Base-by-base conservation (phyloP, 2,329 filamentous ascomycete genomes). In the Thermomyces lanuginosus region DNA sequence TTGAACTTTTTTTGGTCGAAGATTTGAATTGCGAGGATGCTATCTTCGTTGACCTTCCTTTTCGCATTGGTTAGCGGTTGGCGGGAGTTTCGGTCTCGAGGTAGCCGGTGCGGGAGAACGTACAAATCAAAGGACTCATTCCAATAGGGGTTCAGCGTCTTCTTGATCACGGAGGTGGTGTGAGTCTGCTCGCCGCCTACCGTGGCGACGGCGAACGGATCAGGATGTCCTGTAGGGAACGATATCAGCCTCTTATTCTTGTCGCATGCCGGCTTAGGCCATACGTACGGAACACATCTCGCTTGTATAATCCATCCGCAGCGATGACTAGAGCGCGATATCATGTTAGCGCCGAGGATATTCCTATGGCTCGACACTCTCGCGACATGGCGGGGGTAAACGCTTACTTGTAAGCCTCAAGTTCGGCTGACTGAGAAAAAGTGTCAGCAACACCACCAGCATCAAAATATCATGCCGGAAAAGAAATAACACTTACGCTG, bases 1-100 rank as follows among this genome's bases (percentile, higher is more conserved):
- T 98, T 98, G 63, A 98, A 98, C 61, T 98, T 98, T 64, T 93
- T 93, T 59, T 98, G 89, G 56, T 98, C 89, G 51, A 98, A 98
- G 29, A 98, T 92, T 51, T 98, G 89, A 24, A 98, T 84, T 5
- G 89, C 89, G 24, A 98, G 66, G 46, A 98, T 93, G 53, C 84
- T 92, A 46, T 92, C 86, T 52, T 98, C 89, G 35, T 76, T 89
- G 34, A 82, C 86, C 51, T 70, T 71, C 63, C 89, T 95, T 50
- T 32, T 43, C 10, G 15, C 22, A 16, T 22, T 12, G 27, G 28
- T 26, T n/a, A n/a, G n/a, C n/a, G n/a, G n/a, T n/a, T n/a, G n/a
- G n/a, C 6, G 4, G 9, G 17, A 11, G 16, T 9, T 19, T 24
- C 30, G 13, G 16, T 21, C 30, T 22, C 34, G 13, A n/a, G 10